These are phyloP conservation scores for Cladophialophora bantiana DNA, from an alignment of 2,329 filamentous ascomycete genomes.

Conservation along the genomic window DNA sequence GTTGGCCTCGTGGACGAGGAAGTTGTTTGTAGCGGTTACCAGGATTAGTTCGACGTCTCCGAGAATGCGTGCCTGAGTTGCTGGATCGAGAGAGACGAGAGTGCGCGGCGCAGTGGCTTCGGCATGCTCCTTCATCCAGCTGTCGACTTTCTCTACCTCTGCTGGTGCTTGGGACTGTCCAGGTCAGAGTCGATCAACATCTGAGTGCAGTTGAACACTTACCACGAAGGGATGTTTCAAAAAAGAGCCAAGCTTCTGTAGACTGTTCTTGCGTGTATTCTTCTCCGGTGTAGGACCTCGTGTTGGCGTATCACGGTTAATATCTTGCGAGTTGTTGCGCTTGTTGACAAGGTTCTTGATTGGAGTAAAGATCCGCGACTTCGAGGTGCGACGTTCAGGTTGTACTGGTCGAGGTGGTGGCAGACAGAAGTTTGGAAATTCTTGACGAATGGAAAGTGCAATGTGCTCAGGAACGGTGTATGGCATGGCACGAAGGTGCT, in stretches of 20 bases:
- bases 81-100: conserved; percentile 50
- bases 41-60: conserved; percentile 56
- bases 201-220: background rate
- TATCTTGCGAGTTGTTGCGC: background rate
- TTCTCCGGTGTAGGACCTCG: background rate
- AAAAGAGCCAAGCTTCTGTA: background rate
- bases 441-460: background rate
- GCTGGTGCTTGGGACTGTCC: background rate
- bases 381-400: background rate
- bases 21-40: conserved; percentile 53
- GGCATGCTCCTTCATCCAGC: background rate
- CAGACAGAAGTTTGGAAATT: background rate
- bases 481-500: background rate
- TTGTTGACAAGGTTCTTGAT: conserved; percentile 4
- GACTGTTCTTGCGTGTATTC: conserved; percentile 5
- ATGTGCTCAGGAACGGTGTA: background rate
- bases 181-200: background rate
- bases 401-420: background rate
- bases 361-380: background rate
- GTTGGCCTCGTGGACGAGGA: conserved; percentile 52
- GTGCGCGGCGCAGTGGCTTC: conserved; percentile 1
- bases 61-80: conserved; percentile 53
- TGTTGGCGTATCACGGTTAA: background rate
- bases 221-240: conserved; percentile 9
- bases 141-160: background rate